Evolutionary conservation across 1,139 yeast genomes (phyloP).

Genomic region (Blastobotrys petasosporus): DNA sequence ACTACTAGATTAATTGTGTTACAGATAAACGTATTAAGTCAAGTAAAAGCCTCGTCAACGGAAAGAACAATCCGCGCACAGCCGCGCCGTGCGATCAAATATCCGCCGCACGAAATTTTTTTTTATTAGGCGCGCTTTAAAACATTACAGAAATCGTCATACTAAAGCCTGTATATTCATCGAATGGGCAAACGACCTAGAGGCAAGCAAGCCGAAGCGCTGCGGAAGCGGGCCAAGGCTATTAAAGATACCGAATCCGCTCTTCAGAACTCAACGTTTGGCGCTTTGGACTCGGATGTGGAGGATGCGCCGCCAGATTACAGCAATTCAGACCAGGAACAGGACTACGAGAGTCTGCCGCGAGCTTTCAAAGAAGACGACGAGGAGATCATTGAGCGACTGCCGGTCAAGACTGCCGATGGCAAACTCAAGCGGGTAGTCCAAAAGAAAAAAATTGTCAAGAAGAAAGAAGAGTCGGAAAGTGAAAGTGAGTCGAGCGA

Average conservation of each 20-base stretch:
- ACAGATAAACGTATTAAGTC: too few species aligned
- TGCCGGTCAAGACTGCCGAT: constrained; percentile 71
- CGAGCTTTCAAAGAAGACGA: constrained; percentile 30
- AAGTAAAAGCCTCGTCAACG: too few species aligned
- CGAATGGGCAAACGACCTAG: constrained; percentile 29
- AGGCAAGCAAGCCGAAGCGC: constrained; percentile 23
- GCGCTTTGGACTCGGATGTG: constrained; percentile 21
- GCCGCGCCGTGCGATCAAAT: background rate
- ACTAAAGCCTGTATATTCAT: background rate
- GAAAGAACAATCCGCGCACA: background rate
- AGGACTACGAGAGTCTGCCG: constrained; percentile 33
- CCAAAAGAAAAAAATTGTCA: constrained; percentile 23
- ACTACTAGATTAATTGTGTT: too few species aligned
- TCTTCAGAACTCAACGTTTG: constrained; percentile 22
- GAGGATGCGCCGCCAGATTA: constrained; percentile 19
- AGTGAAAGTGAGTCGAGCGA: constrained; percentile 28
- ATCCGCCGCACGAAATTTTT: too few species aligned
- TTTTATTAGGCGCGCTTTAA: background rate
- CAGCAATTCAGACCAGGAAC: constrained; percentile 24
- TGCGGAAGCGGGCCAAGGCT: constrained; percentile 24
- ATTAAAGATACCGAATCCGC: constrained; percentile 19
- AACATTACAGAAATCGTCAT: constrained; percentile 2
- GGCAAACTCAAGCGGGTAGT: constrained; percentile 66
- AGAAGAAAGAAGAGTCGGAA: constrained; percentile 24
- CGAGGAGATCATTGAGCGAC: constrained; percentile 51